Evolutionary conservation across 352 stramenopile genomes (phyloP), one percentile per base, ranked within the genome.

Genomic region (Globisporangium carolinianum): DNA sequence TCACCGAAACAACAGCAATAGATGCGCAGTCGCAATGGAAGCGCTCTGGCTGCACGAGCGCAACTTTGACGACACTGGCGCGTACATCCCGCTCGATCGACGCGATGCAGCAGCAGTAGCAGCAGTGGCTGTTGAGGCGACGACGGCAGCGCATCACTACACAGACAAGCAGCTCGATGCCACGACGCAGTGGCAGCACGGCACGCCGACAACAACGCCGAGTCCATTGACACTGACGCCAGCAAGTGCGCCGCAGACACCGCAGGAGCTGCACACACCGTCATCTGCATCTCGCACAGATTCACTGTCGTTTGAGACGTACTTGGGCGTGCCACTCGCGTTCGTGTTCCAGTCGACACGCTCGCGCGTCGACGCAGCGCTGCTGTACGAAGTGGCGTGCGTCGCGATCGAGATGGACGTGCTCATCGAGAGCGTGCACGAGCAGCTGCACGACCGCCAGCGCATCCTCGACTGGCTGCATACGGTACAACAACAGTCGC

Each of bases 401-500:
- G 38, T 66, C 12, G 66, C 66, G n/a, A 58, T 66, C 14, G 71
- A 76, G 60, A 69, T 77, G 61, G 71, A 79, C 42, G 57, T 64
- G 15, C 55, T 79, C 17, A 17, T 65, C 9, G 60, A 65, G 46
- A 61, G 42, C 42, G 48, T 68, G 14, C 12, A 65, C 15, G 71
- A 79, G 43, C 71, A 79, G 57, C 61, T 79, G 6, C 58, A 70
- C 18, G 71, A 79, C 54, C 61, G 58, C n/a, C 24, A 63, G 15
- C 46, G 60, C 49, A 39, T 79, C 11, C 14, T 14, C 12, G 48
- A 62, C 5, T 61, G 43, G 12, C 46, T 67, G 5, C 15, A 50
- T 5, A 42, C 9, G 1, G 17, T 39, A 38, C 36, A 17, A 24
- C 46, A 35, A 45, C 8, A 38, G 38, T 1, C 24, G 1, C 8